phyloP scores from a whole-genome alignment of 768 basidiomycete species.

The Leccinum ochraceum region DNA sequence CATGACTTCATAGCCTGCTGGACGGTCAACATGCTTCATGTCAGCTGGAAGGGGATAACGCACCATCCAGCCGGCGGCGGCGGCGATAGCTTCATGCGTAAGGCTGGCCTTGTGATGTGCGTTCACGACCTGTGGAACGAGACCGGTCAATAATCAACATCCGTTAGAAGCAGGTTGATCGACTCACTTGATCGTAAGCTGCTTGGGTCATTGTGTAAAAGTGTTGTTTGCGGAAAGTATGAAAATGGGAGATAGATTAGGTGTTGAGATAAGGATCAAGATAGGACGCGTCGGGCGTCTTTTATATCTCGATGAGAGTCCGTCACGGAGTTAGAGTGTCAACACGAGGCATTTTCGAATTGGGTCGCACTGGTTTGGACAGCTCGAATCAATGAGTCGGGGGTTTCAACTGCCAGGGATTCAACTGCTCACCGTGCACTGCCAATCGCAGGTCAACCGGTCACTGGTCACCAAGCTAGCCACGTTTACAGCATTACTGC shows the following conservation, averaged over 20 bases:
- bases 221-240: background rate
- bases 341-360: background rate
- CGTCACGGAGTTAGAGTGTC: too few species aligned
- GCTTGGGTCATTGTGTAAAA: slow-evolving; percentile 16
- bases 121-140: slow-evolving; percentile 40
- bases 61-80: slow-evolving; percentile 66
- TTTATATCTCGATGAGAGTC: slow-evolving; percentile 19
- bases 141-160: background rate
- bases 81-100: slow-evolving; percentile 68
- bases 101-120: slow-evolving; percentile 57
- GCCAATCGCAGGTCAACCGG: background rate
- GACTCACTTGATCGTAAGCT: slow-evolving; percentile 24
- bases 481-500: background rate
- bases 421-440: slow-evolving; percentile 1
- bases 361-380: slow-evolving; percentile 10
- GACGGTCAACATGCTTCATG: background rate
- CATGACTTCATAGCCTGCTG: slow-evolving; percentile 64
- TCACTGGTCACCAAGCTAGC: background rate
- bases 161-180: background rate
- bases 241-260: background rate
- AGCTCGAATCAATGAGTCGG: background rate
- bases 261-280: slow-evolving; percentile 15
- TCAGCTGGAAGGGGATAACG: background rate
- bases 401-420: background rate
- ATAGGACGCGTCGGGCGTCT: background rate